Evolutionary conservation across 805 yeast species (phyloP).

Genomic region (Saccharomyces jurei): DNA sequence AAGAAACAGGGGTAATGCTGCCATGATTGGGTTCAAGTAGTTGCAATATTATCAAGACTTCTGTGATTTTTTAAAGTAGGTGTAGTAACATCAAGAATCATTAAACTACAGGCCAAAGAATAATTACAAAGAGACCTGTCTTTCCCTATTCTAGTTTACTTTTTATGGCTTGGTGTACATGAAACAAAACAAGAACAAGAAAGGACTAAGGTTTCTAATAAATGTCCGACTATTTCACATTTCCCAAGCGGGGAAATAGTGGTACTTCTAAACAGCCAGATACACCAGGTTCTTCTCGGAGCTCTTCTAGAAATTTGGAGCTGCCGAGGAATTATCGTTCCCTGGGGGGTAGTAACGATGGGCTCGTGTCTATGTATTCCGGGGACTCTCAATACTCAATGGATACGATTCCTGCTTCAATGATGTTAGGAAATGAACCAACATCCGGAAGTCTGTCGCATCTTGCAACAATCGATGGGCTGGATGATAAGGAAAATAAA

Average conservation of each 20-base stretch:
- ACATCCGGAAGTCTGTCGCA: background rate
- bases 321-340: background rate
- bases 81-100: background rate
- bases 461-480: background rate
- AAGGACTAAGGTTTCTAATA: background rate
- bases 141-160: constrained; percentile 1
- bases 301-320: background rate
- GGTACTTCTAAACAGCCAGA: background rate
- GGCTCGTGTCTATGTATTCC: background rate
- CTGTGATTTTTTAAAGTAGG: background rate
- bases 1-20: background rate
- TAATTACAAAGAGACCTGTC: background rate
- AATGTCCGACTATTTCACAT: background rate
- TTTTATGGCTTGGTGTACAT: background rate
- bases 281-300: background rate
- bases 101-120: background rate
- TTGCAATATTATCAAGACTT: background rate
- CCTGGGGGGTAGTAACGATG: background rate
- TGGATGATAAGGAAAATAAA: background rate
- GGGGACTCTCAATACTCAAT: background rate
- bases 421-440: background rate
- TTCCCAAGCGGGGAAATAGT: background rate
- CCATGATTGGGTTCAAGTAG: background rate
- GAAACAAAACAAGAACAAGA: background rate
- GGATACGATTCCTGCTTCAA: background rate